Evolutionary conservation across 177 flowering plant species (phyloP).

Genomic region (Vitis hybrid): DNA sequence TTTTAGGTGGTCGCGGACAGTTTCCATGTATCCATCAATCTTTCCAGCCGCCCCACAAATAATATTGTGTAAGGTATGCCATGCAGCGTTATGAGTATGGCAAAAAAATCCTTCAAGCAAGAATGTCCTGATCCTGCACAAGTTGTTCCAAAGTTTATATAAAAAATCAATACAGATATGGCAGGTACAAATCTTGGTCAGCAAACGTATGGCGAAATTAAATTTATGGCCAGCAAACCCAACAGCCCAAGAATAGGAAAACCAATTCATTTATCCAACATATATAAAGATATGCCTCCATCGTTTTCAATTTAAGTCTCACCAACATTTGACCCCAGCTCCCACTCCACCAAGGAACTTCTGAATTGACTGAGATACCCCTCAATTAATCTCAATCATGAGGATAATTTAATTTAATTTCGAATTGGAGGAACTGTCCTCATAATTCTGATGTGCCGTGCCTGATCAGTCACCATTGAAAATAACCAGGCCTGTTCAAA

Average conservation of each 20-base stretch:
- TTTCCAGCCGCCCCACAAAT: conserved; percentile 82
- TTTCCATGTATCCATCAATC: conserved; percentile 62
- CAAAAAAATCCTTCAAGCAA: conserved; percentile 77
- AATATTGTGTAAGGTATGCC: conserved; percentile 98
- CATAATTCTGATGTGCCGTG: too few species aligned
- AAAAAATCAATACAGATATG: background rate
- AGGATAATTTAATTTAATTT: too few species aligned
- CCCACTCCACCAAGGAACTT: background rate
- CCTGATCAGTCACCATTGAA: too few species aligned
- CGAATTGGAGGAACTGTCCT: too few species aligned
- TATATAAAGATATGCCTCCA: conserved; percentile 1
- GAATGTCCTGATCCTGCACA: conserved; percentile 62
- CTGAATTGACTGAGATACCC: too few species aligned
- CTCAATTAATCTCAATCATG: too few species aligned
- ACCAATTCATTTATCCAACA: background rate
- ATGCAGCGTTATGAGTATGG: conserved; percentile 91
- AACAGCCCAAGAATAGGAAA: background rate
- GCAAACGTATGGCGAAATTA: background rate
- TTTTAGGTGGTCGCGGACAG: conserved; percentile 40
- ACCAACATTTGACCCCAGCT: background rate
- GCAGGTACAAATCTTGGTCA: conserved; percentile 4
- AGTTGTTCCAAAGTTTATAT: background rate
- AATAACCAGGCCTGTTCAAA: too few species aligned
- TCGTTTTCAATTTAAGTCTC: background rate
- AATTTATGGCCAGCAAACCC: too few species aligned